Base-by-base conservation (phyloP, 2,329 filamentous ascomycete species). In the Curvularia eragrostidis region DNA sequence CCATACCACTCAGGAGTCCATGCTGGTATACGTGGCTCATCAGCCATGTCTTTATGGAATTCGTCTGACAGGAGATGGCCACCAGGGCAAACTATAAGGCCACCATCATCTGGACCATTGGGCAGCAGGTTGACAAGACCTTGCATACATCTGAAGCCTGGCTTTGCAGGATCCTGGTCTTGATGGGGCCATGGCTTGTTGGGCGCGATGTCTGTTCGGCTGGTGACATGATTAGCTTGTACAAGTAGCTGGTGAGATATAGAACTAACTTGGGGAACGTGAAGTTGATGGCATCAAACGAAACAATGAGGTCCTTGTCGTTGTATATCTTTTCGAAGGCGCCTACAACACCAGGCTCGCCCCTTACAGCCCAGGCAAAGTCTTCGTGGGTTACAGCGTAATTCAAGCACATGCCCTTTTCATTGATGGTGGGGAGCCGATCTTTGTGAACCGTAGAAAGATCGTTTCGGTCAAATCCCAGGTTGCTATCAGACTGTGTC, bases 101-200 rank as follows among this genome's bases (percentile, higher is more conserved):
- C 67, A n/a, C 75, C 76, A 54, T 78, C 76, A 10, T 77, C 62
- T 2, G 74, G 74, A 0, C 76, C 76, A 19, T 73, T 75, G 3
- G 70, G 74, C 3, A 72, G 54, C 5, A 81, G 61, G 64, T 84
- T 84, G 1, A 84, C 79, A 0, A 84, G 73, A 3, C 83, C 83
- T 58, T 84, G 82, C 3, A 82, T 73, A 60, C 83, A 85, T 2
- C 81, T 76, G 66, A 85, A 82, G 0, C 82, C 83, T 13, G 74
- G 74, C 78, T 77, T 63, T 4, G 48, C 46, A 2, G 68, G 69
- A 19, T 64, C 64, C 36, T 72, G 68, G 26, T 71, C 69, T 46
- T 68, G 63, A 48, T 80, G 78, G 21, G 72, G 71, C 77, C 78
- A 80, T 15, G 58, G 54, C 54, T 68, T 64, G 24, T 67, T 66